Evolutionary conservation across 2,329 filamentous ascomycete genomes (phyloP).

Genomic region (Emmonsiellopsis sp.): DNA sequence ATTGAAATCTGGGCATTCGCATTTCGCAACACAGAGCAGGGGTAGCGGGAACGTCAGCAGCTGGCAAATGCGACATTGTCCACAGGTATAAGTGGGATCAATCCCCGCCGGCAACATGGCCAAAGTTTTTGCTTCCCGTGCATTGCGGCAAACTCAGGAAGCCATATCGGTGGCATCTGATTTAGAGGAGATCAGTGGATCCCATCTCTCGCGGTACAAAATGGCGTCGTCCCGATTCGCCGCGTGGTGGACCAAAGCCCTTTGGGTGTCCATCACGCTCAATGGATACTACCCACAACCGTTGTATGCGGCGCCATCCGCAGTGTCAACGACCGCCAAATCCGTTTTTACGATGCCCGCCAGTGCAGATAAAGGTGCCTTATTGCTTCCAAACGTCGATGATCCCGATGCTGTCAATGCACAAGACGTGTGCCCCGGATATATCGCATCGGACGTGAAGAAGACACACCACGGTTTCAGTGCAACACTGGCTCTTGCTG

Average conservation of each 20-base stretch:
- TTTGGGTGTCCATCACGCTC: not conserved
- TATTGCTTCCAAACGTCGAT: constrained; percentile 52
- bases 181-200: not conserved
- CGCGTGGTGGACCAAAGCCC: not conserved
- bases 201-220: not conserved
- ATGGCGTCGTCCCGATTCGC: not conserved
- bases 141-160: not conserved
- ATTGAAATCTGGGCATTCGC: not conserved
- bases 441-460: constrained; percentile 43
- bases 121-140: not conserved
- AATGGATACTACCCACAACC: not conserved
- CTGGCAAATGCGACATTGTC: not conserved
- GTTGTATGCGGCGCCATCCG: not conserved
- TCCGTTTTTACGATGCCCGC: constrained; percentile 39
- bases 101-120: not conserved
- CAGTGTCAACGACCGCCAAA: not conserved
- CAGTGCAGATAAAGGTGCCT: constrained; percentile 36
- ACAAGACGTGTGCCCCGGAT: constrained; percentile 54
- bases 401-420: constrained; percentile 55
- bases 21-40: not conserved
- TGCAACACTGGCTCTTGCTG: constrained; percentile 44
- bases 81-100: not conserved
- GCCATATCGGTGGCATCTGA: not conserved
- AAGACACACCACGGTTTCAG: constrained; percentile 39
- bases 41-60: not conserved